Base-by-base conservation (phyloP, 768 basidiomycete genomes). In the Tephrocybe rancida region DNA sequence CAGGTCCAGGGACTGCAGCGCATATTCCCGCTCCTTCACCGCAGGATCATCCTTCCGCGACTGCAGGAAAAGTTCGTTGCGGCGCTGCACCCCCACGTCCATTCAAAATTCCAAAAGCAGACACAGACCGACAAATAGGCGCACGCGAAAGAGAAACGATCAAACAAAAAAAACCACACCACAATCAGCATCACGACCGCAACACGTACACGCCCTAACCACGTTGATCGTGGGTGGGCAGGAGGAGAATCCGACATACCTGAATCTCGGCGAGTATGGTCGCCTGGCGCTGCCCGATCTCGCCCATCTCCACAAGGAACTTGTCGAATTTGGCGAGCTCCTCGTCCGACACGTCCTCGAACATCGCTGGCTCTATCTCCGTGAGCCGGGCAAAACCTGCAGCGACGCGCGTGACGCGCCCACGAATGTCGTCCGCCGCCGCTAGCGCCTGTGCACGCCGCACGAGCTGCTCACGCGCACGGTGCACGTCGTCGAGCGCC, bases 301-400 rank as follows among this genome's bases (percentile, higher is more conserved):
- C 73, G 14, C 57, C 75, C 34, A 87, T 77, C 50, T 81, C 83
- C 30, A 80, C 74, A 30, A 98, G 73, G 63, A 86, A 88, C 55
- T 79, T 80, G 53, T 92, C 89, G 57, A 93, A 95, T 70, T 94
- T 95, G 0, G 78, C 79, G 46, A 98, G 69, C 62, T 91, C 89
- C 55, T 84, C 80, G 51, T 92, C 87, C 25, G 88, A 82, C 11
- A 91, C 74, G 50, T 90, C 88, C 63, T 95, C 91, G 65, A 98
- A 98, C 86, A 89, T 88, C 21, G 86, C 88, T 0, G 95, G 85
- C 30, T 86, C 84, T 16, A 92, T 82, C 61, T 92, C 86, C 3
- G 75, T 72, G 66, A 88, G 79, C 22, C 80, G 77, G 47, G 87
- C 86, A 41, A 94, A 77, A 2, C 81, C 81, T 14, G 79, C 74